Conservation (phyloP, 768 basidiomycete species). For the Podaxis sp. region DNA sequence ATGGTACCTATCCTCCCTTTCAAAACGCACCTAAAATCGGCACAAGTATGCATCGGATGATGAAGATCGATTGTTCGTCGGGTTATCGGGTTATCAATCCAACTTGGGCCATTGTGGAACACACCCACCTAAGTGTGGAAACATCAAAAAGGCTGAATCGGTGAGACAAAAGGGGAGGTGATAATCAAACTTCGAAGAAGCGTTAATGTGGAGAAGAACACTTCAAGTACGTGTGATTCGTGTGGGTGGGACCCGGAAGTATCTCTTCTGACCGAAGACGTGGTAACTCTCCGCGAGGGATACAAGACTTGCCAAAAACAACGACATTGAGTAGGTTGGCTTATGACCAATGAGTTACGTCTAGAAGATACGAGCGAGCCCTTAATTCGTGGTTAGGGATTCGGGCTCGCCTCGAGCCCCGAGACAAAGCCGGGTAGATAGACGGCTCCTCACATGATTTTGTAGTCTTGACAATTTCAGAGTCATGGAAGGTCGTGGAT, state of each 20-base stretch:
- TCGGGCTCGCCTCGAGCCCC: too few species aligned
- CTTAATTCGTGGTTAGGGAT: too few species aligned
- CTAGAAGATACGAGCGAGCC: too few species aligned
- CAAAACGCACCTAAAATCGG: not conserved
- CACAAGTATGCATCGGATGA: not conserved
- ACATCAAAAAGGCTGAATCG: not conserved
- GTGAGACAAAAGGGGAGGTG: not conserved
- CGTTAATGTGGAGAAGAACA: not conserved
- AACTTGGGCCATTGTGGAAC: not conserved
- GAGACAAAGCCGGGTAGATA: too few species aligned
- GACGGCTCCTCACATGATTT: too few species aligned
- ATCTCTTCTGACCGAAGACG: not conserved
- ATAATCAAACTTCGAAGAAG: slow-evolving; percentile 3
- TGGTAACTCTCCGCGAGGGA: not conserved
- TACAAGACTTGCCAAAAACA: too few species aligned
- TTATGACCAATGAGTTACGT: too few species aligned
- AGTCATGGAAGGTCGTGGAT: not conserved
- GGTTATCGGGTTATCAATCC: too few species aligned
- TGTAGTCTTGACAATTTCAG: too few species aligned
- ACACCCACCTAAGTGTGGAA: not conserved
- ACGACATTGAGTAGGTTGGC: too few species aligned
- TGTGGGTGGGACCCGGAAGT: not conserved
- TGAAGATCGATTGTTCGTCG: too few species aligned
- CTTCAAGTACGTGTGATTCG: not conserved
- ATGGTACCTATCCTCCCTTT: not conserved